Percentiles rank a stretch among this genome's conserved stretches.
Evolutionary conservation across 768 basidiomycete species (phyloP).

Genomic region (Glaciozyma martinii): DNA sequence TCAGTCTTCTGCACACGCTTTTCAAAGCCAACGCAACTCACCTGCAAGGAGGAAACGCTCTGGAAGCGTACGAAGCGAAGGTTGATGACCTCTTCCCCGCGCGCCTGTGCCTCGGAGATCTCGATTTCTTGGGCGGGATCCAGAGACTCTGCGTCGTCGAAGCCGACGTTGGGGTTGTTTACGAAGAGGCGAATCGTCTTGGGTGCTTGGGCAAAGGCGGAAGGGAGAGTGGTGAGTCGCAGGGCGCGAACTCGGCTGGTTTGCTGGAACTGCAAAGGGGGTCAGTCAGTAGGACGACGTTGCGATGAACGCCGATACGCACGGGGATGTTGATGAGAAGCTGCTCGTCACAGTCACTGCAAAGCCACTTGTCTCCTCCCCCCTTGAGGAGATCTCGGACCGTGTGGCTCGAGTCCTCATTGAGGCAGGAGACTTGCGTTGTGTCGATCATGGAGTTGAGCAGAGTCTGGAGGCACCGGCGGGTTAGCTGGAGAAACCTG

Average conservation of each 20-base stretch:
- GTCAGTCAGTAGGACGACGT: background rate
- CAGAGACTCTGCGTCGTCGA: slow-evolving; percentile 52
- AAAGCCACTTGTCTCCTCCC: slow-evolving; percentile 45
- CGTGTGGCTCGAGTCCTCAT: slow-evolving; percentile 51
- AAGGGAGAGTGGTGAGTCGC: slow-evolving; percentile 44
- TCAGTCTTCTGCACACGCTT: too few species aligned
- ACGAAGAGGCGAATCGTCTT: slow-evolving; percentile 55
- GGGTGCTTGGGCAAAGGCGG: slow-evolving; percentile 47
- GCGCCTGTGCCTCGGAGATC: slow-evolving; percentile 47
- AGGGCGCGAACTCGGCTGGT: slow-evolving; percentile 55
- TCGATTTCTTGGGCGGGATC: slow-evolving; percentile 53
- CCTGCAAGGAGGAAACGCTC: slow-evolving; percentile 57
- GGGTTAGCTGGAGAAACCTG: background rate
- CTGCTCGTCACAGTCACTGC: slow-evolving; percentile 66
- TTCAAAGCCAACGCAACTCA: too few species aligned
- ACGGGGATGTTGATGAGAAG: slow-evolving; percentile 61
- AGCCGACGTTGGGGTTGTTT: slow-evolving; percentile 52
- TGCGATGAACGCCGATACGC: slow-evolving; percentile 32
- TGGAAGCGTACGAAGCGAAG: slow-evolving; percentile 64
- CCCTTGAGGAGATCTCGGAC: slow-evolving; percentile 51
- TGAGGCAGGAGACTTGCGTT: slow-evolving; percentile 59
- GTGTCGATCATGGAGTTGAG: slow-evolving; percentile 45
- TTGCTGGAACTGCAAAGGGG: slow-evolving; percentile 15
- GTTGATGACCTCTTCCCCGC: slow-evolving; percentile 38
- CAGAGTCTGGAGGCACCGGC: slow-evolving; percentile 45